phyloP scores from a whole-genome alignment of 2,329 filamentous ascomycete genomes.

The Alternaria consortialis region DNA sequence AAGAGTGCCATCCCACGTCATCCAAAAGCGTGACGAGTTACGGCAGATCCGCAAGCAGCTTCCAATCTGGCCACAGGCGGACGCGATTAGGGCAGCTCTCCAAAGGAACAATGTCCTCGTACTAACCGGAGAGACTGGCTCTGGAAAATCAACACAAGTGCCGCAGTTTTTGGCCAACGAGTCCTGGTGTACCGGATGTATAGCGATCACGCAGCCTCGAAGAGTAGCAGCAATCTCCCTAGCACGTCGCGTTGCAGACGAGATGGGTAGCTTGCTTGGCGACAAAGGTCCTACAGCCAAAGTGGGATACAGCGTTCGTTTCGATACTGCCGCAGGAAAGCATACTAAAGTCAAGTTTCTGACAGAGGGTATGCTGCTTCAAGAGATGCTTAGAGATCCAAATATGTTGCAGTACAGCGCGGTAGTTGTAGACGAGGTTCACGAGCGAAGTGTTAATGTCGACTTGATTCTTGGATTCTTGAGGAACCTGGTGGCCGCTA shows the following conservation, averaged over 20 bases:
- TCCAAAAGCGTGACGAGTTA: conserved; percentile 59
- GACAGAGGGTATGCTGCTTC: conserved; percentile 94
- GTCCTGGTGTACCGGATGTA: conserved; percentile 78
- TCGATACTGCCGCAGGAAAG: conserved; percentile 84
- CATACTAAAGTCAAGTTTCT: conserved; percentile 91
- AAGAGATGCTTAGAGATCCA: conserved; percentile 89
- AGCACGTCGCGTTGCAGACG: conserved; percentile 85
- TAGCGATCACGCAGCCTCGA: conserved; percentile 93
- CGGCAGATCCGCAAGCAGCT: conserved; percentile 69
- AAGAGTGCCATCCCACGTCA: conserved; percentile 32
- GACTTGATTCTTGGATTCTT: conserved; percentile 91
- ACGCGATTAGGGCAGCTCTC: conserved; percentile 73
- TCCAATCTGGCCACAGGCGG: conserved; percentile 80
- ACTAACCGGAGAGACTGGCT: conserved; percentile 92
- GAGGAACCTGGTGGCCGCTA: conserved; percentile 73
- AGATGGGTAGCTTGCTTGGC: conserved; percentile 74
- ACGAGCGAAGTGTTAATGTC: conserved; percentile 94
- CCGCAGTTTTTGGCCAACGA: conserved; percentile 87
- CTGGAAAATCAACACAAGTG: conserved; percentile 95
- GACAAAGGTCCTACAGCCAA: conserved; percentile 66
- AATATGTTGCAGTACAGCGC: conserved; percentile 85
- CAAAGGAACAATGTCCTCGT: conserved; percentile 76
- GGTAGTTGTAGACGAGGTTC: conserved; percentile 93
- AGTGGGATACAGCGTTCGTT: conserved; percentile 94
- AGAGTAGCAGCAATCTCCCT: conserved; percentile 93